phyloP scores from a whole-genome alignment of 371 early-diverging fungal species.

The Actinomortierella ambigua region DNA sequence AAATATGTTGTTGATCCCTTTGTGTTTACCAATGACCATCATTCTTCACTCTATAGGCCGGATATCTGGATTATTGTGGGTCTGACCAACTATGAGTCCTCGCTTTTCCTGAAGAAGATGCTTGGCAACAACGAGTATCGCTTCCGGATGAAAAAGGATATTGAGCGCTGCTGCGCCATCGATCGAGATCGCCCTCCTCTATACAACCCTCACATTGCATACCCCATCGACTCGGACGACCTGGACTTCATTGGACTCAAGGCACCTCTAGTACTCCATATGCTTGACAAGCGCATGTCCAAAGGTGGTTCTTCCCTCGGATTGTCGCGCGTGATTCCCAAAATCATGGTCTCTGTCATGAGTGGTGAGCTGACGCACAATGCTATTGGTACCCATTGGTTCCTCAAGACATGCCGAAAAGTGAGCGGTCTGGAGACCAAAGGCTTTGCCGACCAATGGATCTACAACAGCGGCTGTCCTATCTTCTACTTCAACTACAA shows the following conservation, averaged over 20 bases:
- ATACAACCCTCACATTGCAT: constrained; percentile 67
- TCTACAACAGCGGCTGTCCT: constrained; percentile 89
- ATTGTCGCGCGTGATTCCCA: constrained; percentile 81
- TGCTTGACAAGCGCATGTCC: constrained; percentile 91
- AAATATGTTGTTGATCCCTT: not conserved
- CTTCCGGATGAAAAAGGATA: constrained; percentile 84
- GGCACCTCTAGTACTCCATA: constrained; percentile 86
- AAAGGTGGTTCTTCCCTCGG: constrained; percentile 81
- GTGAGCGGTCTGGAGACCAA: constrained; percentile 77
- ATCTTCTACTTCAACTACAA: constrained; percentile 76
- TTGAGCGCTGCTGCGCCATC: constrained; percentile 76
- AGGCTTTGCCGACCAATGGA: constrained; percentile 92
- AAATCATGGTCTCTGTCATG: constrained; percentile 78
- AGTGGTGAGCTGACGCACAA: constrained; percentile 80
- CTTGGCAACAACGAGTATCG: constrained; percentile 91
- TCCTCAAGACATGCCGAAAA: constrained; percentile 81
- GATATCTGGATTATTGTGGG: constrained; percentile 91
- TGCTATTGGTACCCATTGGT: constrained; percentile 82
- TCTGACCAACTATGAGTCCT: constrained; percentile 74
- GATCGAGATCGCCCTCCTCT: constrained; percentile 90
- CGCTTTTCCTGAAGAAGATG: constrained; percentile 75
- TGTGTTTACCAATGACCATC: not conserved
- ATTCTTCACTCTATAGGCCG: constrained; percentile 32
- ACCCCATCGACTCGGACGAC: constrained; percentile 72
- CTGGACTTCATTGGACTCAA: constrained; percentile 83